phyloP scores from a whole-genome alignment of 352 stramenopile species.

The Globisporangium yorkense region DNA sequence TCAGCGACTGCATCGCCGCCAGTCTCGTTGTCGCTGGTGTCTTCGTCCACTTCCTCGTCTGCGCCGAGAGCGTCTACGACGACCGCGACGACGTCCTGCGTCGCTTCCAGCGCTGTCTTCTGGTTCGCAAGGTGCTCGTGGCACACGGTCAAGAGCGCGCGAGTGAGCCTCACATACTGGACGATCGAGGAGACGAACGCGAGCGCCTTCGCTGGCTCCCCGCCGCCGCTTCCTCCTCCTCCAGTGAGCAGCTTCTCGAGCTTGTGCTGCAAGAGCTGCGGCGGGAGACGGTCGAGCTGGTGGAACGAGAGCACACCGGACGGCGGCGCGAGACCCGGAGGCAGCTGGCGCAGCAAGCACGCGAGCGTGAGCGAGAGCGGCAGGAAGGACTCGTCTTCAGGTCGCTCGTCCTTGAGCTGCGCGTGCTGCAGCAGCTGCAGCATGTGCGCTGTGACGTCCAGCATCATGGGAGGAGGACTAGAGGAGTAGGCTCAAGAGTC shows the following conservation, averaged over 20 bases:
- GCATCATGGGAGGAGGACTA: slow-evolving; percentile 16
- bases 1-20: background rate
- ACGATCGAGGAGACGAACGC: slow-evolving; percentile 31
- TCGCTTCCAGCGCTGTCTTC: slow-evolving; percentile 23
- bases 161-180: slow-evolving; percentile 30
- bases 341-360: slow-evolving; percentile 43
- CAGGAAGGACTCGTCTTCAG: slow-evolving; percentile 42
- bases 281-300: slow-evolving; percentile 36
- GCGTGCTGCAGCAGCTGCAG: slow-evolving; percentile 43
- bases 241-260: slow-evolving; percentile 14
- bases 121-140: slow-evolving; percentile 33
- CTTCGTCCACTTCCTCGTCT: slow-evolving; percentile 6
- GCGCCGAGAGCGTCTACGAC: slow-evolving; percentile 11
- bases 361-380: slow-evolving; percentile 38
- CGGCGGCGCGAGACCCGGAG: slow-evolving; percentile 29
- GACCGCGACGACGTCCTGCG: slow-evolving; percentile 18
- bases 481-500: background rate
- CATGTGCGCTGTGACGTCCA: slow-evolving; percentile 40
- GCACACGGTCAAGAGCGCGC: slow-evolving; percentile 33
- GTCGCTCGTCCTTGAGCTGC: slow-evolving; percentile 31
- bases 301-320: slow-evolving; percentile 27
- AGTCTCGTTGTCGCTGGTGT: background rate
- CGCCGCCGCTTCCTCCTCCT: background rate
- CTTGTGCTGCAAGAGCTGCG: slow-evolving; percentile 23
- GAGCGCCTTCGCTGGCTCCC: slow-evolving; percentile 20